Base-by-base conservation (phyloP, 2,329 filamentous ascomycete species). In the Cyphellophora europaea region DNA sequence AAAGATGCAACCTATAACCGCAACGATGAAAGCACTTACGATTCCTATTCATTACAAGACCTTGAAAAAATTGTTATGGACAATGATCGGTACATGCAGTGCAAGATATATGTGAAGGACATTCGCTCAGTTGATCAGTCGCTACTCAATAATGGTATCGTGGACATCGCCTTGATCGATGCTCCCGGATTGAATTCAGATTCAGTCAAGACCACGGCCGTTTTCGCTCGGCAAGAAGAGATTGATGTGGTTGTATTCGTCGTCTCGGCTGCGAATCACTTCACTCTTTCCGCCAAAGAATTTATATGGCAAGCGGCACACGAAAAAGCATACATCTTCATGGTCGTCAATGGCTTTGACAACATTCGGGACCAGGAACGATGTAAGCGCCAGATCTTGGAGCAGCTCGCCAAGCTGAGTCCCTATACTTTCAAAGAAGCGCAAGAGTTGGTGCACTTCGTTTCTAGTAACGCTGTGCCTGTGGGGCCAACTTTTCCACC, bases 211-310 rank as follows among this genome's bases (percentile, higher is more conserved):
- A 98, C 91, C 0, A 98, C 91, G 1, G 91, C 91, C 13, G 83
- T 98, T 5, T 98, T 98, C 58, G 91, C 91, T 15, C 74, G 91
- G 38, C 91, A 98, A 55, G 91, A 98, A 58, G 91, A 98, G 61
- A 98, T 98, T 44, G 91, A 98, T 50, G 91, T 98, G 0, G 91
- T 98, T 1, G 88, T 98, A 0, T 98, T 98, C 51, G 91, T 98
- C 19, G 91, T 98, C 4, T 95, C 88, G 8, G 91, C 91, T 2
- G 87, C 89, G 16, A 98, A 98, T 48, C 91, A 98, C 60, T 96
- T 98, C 55, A 98, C 91, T 0, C 77, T 93, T 36, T 94, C 91
- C 1, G 88, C 91, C n/a, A 93, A 84, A 60, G 91, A 98, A 51
- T 98, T 98, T 53, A 94, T 98, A 43, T 83, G 84, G 69, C 89